Conservation (phyloP, 2,329 filamentous ascomycete species). For the Plenodomus biglobosus region DNA sequence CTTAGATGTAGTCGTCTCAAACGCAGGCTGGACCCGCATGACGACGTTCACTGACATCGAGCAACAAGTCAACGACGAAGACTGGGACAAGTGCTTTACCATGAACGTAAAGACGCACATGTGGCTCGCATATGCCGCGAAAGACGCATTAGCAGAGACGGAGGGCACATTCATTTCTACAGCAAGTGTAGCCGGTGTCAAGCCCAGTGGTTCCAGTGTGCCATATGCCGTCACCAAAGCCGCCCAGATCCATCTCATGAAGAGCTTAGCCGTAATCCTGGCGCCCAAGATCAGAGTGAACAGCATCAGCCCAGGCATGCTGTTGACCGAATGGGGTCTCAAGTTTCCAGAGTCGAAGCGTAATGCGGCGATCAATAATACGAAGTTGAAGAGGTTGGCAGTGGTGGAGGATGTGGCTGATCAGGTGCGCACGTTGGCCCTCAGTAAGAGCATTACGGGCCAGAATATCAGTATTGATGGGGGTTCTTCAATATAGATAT, state of each 20-base stretch:
- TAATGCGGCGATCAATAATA: conserved; percentile 47
- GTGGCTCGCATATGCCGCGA: conserved; percentile 58
- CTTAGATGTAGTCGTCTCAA: conserved; percentile 51
- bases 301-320: conserved; percentile 63
- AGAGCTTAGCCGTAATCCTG: conserved; percentile 63
- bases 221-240: conserved; percentile 80
- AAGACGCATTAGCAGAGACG: conserved; percentile 60
- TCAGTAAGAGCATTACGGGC: conserved; percentile 42
- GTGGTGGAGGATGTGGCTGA: conserved; percentile 54
- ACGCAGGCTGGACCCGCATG: conserved; percentile 65
- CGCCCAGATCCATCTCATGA: conserved; percentile 68
- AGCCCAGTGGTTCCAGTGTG: conserved; percentile 64
- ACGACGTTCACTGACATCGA: conserved; percentile 61
- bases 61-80: conserved; percentile 59
- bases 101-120: conserved; percentile 60
- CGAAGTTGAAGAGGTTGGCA: conserved; percentile 54
- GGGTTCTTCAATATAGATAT: conserved; percentile 31
- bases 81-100: conserved; percentile 67
- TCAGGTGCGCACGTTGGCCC: conserved; percentile 38
- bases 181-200: conserved; percentile 65
- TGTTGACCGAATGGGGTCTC: conserved; percentile 60
- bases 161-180: conserved; percentile 66
- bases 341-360: conserved; percentile 51
- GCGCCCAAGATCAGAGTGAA: conserved; percentile 66
- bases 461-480: conserved; percentile 45